Conservation (phyloP, 345 rosid species). For the Brassica rapa region DNA sequence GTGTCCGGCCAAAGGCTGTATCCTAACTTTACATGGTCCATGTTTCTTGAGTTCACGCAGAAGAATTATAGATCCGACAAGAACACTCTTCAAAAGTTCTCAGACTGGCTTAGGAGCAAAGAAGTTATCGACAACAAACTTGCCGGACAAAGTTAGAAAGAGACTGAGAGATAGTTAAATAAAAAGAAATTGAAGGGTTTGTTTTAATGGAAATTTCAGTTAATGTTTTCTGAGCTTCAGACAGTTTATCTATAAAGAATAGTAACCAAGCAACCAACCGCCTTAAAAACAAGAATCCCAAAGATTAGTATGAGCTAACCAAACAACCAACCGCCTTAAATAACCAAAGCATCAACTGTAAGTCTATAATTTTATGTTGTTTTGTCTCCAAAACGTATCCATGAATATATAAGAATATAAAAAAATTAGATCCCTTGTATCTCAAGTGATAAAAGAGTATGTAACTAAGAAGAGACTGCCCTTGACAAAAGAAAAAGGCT, state of each 20-base stretch:
- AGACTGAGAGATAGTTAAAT: background rate
- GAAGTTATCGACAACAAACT: slow-evolving; percentile 9
- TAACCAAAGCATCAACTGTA: background rate
- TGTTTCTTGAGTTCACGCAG: slow-evolving; percentile 54
- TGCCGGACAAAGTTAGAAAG: background rate
- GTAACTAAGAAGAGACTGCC: background rate
- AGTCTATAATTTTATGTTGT: background rate
- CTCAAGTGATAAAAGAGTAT: background rate
- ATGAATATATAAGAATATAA: background rate
- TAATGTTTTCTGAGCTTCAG: background rate
- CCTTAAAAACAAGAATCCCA: background rate
- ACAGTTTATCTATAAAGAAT: background rate
- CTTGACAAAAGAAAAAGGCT: background rate
- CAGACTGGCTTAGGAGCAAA: slow-evolving; percentile 25
- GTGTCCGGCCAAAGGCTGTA: slow-evolving; percentile 34
- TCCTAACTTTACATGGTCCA: slow-evolving; percentile 78
- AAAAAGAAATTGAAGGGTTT: background rate
- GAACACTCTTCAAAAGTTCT: slow-evolving; percentile 22
- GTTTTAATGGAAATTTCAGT: background rate
- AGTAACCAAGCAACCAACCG: background rate
- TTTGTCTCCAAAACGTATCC: background rate
- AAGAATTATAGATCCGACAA: slow-evolving; percentile 30
- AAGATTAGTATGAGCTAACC: background rate
- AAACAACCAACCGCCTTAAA: background rate
- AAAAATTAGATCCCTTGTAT: background rate